phyloP scores from a whole-genome alignment of 139 green algal genomes.

The Chlorella sp. region DNA sequence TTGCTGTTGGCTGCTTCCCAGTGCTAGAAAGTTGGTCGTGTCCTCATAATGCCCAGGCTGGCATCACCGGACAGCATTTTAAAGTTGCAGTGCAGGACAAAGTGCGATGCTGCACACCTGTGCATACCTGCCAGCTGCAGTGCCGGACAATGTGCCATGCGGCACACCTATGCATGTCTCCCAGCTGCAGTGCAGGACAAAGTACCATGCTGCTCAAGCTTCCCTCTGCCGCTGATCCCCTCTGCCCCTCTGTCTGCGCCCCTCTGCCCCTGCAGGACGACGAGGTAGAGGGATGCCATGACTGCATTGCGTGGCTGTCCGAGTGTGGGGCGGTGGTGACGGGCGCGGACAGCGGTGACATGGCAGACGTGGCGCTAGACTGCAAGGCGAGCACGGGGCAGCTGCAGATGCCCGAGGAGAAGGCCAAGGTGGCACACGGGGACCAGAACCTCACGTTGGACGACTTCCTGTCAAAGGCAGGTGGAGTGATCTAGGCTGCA shows the following conservation, averaged over 20 bases:
- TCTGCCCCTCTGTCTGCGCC: not conserved
- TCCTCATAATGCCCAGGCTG: not conserved
- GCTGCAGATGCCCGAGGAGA: slow-evolving; percentile 43
- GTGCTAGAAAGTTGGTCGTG: not conserved
- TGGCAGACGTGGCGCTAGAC: slow-evolving; percentile 8
- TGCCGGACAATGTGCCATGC: too few species aligned
- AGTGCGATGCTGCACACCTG: not conserved
- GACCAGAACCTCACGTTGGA: slow-evolving; percentile 80
- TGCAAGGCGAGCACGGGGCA: slow-evolving; percentile 38
- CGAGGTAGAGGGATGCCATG: not conserved
- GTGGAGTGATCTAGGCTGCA: too few species aligned
- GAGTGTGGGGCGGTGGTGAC: slow-evolving; percentile 47
- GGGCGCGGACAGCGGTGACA: not conserved
- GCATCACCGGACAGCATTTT: too few species aligned
- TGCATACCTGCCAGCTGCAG: too few species aligned
- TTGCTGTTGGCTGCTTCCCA: not conserved
- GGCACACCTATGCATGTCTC: too few species aligned
- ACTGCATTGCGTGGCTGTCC: slow-evolving; percentile 31
- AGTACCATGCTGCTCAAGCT: not conserved
- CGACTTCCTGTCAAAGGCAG: slow-evolving; percentile 69
- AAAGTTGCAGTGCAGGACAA: too few species aligned
- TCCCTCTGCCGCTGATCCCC: not conserved
- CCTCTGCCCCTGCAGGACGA: not conserved
- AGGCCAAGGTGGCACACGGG: slow-evolving; percentile 52
- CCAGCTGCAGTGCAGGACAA: too few species aligned